Evolutionary conservation across 192 early-diverging fungal genomes (phyloP).

Genomic region (Geosiphon pyriformis): DNA sequence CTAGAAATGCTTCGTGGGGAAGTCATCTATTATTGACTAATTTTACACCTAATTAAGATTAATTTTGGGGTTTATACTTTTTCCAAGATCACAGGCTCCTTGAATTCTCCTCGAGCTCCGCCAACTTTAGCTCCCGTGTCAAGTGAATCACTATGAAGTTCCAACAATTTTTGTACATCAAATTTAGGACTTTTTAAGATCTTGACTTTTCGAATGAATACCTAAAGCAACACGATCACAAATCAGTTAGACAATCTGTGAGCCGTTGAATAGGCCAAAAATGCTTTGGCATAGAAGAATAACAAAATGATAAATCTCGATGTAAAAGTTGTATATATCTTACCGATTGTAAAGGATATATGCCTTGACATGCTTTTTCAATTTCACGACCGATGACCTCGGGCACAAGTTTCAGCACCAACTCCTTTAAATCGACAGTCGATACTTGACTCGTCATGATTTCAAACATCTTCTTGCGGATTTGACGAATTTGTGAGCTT

Average conservation of each 20-base stretch:
- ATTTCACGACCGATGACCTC: slow-evolving; percentile 98
- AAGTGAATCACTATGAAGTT: slow-evolving; percentile 85
- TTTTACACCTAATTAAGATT: too few species aligned
- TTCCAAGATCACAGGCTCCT: slow-evolving; percentile 65
- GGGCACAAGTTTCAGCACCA: slow-evolving; percentile 93
- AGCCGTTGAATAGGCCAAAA: background rate
- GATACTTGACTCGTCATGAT: slow-evolving; percentile 85
- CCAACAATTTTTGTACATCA: slow-evolving; percentile 92
- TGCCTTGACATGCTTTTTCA: slow-evolving; percentile 93
- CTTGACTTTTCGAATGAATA: slow-evolving; percentile 97
- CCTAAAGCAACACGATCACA: background rate
- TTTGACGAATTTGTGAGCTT: slow-evolving; percentile 91
- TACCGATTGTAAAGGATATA: slow-evolving; percentile 97
- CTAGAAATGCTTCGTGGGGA: too few species aligned
- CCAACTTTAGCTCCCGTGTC: slow-evolving; percentile 76
- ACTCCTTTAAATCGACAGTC: slow-evolving; percentile 88
- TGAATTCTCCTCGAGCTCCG: slow-evolving; percentile 75
- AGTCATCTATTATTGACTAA: too few species aligned
- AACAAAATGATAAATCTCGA: background rate
- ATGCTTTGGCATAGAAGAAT: too few species aligned
- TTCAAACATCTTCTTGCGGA: slow-evolving; percentile 99
- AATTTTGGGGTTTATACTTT: background rate
- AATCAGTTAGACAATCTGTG: background rate
- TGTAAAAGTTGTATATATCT: too few species aligned
- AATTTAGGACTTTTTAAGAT: slow-evolving; percentile 97